Evolutionary conservation across 1,139 yeast species (phyloP).

Genomic region (Debaryomycetaceae sp.): DNA sequence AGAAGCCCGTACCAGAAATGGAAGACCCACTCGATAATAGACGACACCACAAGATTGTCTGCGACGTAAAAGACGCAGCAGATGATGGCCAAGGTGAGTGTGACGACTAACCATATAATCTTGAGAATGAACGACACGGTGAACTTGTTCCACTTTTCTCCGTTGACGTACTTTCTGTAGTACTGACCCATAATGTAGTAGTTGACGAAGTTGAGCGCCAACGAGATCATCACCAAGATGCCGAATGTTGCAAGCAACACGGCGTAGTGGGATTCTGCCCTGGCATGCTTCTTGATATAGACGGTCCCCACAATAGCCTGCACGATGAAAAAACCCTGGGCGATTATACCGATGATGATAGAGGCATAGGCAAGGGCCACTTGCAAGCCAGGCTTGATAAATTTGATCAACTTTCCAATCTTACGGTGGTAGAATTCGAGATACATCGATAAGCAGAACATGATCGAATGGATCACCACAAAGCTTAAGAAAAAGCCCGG

Average conservation of each 20-base stretch:
- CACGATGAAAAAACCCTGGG: slow-evolving; percentile 22
- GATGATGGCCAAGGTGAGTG: slow-evolving; percentile 22
- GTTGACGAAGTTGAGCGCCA: slow-evolving; percentile 25
- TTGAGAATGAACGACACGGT: not conserved
- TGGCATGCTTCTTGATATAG: slow-evolving; percentile 15
- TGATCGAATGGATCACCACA: slow-evolving; percentile 21
- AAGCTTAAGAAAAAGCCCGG: slow-evolving; percentile 25
- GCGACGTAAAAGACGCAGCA: slow-evolving; percentile 28
- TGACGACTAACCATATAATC: slow-evolving; percentile 15
- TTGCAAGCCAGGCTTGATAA: slow-evolving; percentile 23
- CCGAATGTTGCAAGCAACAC: slow-evolving; percentile 25
- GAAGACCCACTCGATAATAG: slow-evolving; percentile 30
- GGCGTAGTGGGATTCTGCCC: slow-evolving; percentile 19
- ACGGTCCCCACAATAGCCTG: slow-evolving; percentile 22
- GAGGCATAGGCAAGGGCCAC: slow-evolving; percentile 25
- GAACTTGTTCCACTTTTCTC: slow-evolving; percentile 24
- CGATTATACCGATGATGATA: slow-evolving; percentile 20
- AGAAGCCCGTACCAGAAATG: slow-evolving; percentile 37
- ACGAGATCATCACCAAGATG: slow-evolving; percentile 19
- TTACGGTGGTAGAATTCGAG: slow-evolving; percentile 29
- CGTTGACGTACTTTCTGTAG: slow-evolving; percentile 27
- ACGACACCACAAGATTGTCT: slow-evolving; percentile 13
- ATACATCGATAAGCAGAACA: slow-evolving; percentile 24
- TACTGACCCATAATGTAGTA: slow-evolving; percentile 33
- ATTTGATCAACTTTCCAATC: slow-evolving; percentile 29